Evolutionary conservation across 108 stramenopile species (phyloP).

Genomic region (Conticribra weissflogii): DNA sequence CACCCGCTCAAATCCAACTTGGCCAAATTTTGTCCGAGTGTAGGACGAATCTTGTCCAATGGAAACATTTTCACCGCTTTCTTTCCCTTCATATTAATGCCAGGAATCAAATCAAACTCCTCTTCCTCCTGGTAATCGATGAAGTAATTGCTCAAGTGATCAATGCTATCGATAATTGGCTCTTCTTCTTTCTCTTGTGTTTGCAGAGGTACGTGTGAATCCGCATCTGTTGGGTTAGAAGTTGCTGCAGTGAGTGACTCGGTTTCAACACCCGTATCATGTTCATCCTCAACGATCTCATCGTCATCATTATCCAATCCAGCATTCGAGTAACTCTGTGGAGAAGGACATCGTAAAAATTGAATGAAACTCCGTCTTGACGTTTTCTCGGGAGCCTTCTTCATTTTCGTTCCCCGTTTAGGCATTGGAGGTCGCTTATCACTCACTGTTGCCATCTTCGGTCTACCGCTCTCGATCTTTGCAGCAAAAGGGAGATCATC

Average conservation of each 20-base stretch:
- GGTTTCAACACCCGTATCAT: slow-evolving; percentile 2
- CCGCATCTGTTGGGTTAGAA: background rate
- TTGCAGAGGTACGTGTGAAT: slow-evolving; percentile 2
- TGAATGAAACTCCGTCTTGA: slow-evolving; percentile 6
- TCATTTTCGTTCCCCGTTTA: no score
- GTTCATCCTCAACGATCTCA: slow-evolving; percentile 7
- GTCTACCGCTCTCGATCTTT: no score
- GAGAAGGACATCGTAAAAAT: slow-evolving; percentile 26
- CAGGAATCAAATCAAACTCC: slow-evolving; percentile 28
- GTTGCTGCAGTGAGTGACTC: background rate
- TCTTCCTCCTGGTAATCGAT: slow-evolving; percentile 36
- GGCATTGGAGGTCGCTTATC: no score
- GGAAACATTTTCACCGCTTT: slow-evolving; percentile 67
- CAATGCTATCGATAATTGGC: slow-evolving; percentile 49
- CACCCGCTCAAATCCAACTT: slow-evolving; percentile 72
- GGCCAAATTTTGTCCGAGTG: slow-evolving; percentile 80
- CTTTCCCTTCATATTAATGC: slow-evolving; percentile 1
- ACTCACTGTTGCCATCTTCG: no score
- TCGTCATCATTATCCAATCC: slow-evolving; percentile 42
- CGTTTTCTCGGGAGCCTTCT: background rate
- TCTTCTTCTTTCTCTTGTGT: slow-evolving; percentile 25
- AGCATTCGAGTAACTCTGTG: slow-evolving; percentile 18
- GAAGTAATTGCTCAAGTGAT: slow-evolving; percentile 54
- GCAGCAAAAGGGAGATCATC: background rate
- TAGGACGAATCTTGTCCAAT: slow-evolving; percentile 72